Evolutionary conservation across 73 alveolate species (phyloP).

Genomic region (Blepharisma japonicum): DNA sequence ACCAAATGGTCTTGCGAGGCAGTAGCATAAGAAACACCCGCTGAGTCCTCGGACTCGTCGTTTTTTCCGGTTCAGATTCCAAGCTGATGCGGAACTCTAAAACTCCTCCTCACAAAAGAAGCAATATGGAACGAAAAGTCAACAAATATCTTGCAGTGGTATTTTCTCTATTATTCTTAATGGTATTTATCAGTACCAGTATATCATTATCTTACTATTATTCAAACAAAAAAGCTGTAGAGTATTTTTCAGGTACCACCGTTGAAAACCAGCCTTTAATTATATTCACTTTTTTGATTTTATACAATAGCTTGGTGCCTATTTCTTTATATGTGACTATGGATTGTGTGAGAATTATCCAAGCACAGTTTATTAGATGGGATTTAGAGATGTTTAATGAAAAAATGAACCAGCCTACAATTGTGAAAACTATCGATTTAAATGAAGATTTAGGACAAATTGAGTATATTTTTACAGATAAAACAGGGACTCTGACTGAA

Average conservation of each 20-base stretch:
- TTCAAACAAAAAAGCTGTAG: constrained; percentile 33
- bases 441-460: constrained; percentile 92
- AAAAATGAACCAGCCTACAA: constrained; percentile 40
- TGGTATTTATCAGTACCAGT: constrained; percentile 38
- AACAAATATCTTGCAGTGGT: constrained; percentile 62
- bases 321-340: constrained; percentile 75
- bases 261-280: constrained; percentile 41
- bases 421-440: constrained; percentile 72
- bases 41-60: constrained; percentile 88
- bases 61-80: constrained; percentile 93
- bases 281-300: constrained; percentile 64
- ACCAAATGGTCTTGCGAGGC: constrained; percentile 90
- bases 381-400: constrained; percentile 51
- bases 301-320: constrained; percentile 80
- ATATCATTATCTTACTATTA: constrained; percentile 32
- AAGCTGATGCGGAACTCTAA: constrained; percentile 90
- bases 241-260: constrained; percentile 43
- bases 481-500: constrained; percentile 97
- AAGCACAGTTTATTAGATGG: constrained; percentile 56
- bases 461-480: constrained; percentile 89
- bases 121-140: constrained; percentile 77
- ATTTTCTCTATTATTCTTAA: constrained; percentile 37
- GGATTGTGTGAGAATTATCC: constrained; percentile 66
- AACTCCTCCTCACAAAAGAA: constrained; percentile 59
- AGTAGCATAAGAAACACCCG: constrained; percentile 86